Percentiles rank a stretch among this genome's conserved stretches.
Evolutionary conservation across 768 basidiomycete species (phyloP).

Genomic region (Tremella fuciformis): DNA sequence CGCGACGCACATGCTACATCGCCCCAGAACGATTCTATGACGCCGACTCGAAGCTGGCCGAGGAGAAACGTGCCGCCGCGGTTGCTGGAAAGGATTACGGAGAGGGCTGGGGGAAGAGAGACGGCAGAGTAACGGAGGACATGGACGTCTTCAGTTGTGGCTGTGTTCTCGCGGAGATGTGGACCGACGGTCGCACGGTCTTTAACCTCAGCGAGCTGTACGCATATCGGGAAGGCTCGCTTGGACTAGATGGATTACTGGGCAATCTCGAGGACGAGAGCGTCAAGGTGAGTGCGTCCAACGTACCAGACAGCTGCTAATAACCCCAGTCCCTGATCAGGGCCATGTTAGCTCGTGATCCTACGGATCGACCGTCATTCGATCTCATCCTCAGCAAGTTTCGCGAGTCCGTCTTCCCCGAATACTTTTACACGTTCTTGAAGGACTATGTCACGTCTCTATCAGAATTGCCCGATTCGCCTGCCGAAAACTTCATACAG

Average conservation of each 20-base stretch:
- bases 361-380: conserved; percentile 73
- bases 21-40: conserved; percentile 95
- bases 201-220: conserved; percentile 93
- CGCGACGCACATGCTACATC: conserved; percentile 87
- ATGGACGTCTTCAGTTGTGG: conserved; percentile 98
- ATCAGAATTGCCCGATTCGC: conserved; percentile 53
- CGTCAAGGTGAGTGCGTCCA: conserved; percentile 65
- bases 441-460: conserved; percentile 78
- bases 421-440: conserved; percentile 90
- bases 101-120: conserved; percentile 59
- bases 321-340: conserved; percentile 70
- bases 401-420: conserved; percentile 78
- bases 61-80: conserved; percentile 59
- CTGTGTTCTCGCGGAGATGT: conserved; percentile 92
- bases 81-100: conserved; percentile 43
- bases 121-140: conserved; percentile 81
- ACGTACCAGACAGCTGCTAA: neutral
- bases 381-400: conserved; percentile 71
- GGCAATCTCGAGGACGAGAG: conserved; percentile 73
- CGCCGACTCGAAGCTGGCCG: conserved; percentile 68
- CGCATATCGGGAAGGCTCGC: conserved; percentile 85
- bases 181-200: conserved; percentile 86
- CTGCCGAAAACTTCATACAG: conserved; percentile 35
- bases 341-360: conserved; percentile 83
- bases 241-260: conserved; percentile 69